Conservation (phyloP, 208 protist species). For the Leishmania martiniquensis region DNA sequence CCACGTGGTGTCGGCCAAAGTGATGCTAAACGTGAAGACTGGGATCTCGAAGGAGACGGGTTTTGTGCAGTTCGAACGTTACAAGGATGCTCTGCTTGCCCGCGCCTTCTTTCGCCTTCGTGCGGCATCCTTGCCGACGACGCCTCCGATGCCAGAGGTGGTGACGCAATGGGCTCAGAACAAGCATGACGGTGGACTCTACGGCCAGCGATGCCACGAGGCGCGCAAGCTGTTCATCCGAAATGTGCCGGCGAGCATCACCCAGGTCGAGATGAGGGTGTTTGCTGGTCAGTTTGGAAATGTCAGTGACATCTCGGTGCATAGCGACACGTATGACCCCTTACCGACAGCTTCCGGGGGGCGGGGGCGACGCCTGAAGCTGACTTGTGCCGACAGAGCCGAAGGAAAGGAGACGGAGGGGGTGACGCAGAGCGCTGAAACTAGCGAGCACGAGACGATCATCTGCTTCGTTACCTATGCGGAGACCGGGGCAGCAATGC, state of each 20-base stretch:
- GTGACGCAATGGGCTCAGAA: constrained; percentile 69
- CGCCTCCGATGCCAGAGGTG: constrained; percentile 37
- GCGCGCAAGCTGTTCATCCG: constrained; percentile 83
- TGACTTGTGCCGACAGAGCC: not conserved
- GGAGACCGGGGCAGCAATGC: constrained; percentile 41
- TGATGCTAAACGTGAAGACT: constrained; percentile 59
- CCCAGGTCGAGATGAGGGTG: constrained; percentile 26
- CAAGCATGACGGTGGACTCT: constrained; percentile 66
- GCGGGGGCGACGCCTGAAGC: constrained; percentile 1
- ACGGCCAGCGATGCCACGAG: constrained; percentile 51
- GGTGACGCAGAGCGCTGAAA: not conserved
- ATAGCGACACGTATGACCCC: constrained; percentile 58
- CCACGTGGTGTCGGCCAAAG: constrained; percentile 37
- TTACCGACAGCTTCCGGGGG: not conserved
- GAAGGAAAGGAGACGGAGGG: not conserved
- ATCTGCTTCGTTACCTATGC: constrained; percentile 77
- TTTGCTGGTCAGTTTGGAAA: constrained; percentile 50
- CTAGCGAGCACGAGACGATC: constrained; percentile 23
- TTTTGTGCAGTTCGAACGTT: constrained; percentile 44
- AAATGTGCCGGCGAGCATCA: constrained; percentile 69
- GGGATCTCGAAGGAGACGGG: constrained; percentile 48
- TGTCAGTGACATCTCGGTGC: constrained; percentile 50
- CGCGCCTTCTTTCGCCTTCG: constrained; percentile 21
- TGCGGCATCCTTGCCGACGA: not conserved
- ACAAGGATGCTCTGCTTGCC: constrained; percentile 17